These are phyloP conservation scores for Saccharomyces paradoxus DNA, from an alignment of 805 yeast species.

Conservation along the genomic window DNA sequence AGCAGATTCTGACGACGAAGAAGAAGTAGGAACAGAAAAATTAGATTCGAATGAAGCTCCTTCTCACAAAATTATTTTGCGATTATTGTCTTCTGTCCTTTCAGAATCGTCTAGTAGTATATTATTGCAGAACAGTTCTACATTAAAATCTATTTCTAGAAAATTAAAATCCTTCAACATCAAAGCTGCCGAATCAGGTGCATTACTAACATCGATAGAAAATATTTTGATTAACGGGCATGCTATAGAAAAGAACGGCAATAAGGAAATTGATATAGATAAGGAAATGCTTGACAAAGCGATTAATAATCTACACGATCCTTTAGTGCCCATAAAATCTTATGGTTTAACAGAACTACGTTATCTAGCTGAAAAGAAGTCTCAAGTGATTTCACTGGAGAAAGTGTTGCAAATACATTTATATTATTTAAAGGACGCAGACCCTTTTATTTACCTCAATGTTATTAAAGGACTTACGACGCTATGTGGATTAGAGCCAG, in stretches of 20 bases:
- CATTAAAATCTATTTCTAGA: conserved; percentile 27
- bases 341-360: conserved; percentile 69
- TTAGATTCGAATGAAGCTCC: neutral
- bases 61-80: conserved; percentile 30
- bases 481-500: conserved; percentile 41
- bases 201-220: neutral
- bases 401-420: conserved; percentile 56
- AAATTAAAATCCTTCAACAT: conserved; percentile 9
- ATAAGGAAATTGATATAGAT: conserved; percentile 18
- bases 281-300: conserved; percentile 47
- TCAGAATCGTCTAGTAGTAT: conserved; percentile 21
- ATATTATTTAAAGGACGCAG: conserved; percentile 61
- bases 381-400: conserved; percentile 43
- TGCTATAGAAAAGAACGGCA: neutral
- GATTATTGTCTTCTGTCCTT: conserved; percentile 32
- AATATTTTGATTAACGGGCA: neutral
- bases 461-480: conserved; percentile 70
- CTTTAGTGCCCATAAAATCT: conserved; percentile 75
- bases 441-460: conserved; percentile 81
- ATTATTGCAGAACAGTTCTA: conserved; percentile 12
- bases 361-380: conserved; percentile 41
- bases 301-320: conserved; percentile 60
- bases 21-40: conserved; percentile 7
- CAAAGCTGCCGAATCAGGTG: neutral
- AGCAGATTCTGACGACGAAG: conserved; percentile 27